phyloP scores from a whole-genome alignment of 2,329 filamentous ascomycete species.

The Colletotrichum brevisporum region DNA sequence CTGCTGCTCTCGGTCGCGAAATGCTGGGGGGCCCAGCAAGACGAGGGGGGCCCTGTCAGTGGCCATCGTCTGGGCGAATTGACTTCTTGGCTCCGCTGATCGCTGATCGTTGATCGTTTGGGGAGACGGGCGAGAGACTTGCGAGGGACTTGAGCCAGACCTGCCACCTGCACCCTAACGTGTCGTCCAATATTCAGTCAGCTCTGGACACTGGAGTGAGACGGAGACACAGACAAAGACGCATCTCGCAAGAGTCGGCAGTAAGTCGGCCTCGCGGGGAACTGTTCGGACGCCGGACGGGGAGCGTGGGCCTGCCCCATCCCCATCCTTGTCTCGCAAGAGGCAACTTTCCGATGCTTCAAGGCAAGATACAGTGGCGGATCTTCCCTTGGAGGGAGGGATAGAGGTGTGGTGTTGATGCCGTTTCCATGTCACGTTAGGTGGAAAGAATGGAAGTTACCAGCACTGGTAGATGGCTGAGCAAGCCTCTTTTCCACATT shows the following conservation, averaged over 20 bases:
- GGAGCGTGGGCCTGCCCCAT: neutral
- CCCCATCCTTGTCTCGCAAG: neutral
- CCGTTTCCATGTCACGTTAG: too few species aligned
- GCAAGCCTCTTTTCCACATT: constrained; percentile 29
- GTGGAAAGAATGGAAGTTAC: constrained; percentile 7
- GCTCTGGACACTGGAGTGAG: neutral
- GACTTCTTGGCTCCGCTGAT: constrained; percentile 34
- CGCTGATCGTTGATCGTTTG: constrained; percentile 24
- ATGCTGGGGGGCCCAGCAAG: constrained; percentile 1
- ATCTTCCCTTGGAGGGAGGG: too few species aligned
- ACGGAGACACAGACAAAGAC: neutral
- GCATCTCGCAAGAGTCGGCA: neutral
- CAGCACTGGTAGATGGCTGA: constrained; percentile 27
- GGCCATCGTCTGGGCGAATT: constrained; percentile 27
- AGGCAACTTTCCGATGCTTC: too few species aligned
- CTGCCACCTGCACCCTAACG: neutral
- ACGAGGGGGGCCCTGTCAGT: constrained; percentile 24
- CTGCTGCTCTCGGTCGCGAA: constrained; percentile 28
- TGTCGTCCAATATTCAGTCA: neutral
- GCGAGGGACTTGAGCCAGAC: constrained; percentile 17
- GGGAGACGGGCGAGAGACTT: constrained; percentile 15
- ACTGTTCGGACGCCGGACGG: neutral
- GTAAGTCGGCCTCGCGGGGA: constrained; percentile 22
- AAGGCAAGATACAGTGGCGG: too few species aligned
- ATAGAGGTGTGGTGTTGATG: too few species aligned